phyloP scores from a whole-genome alignment of 2,329 filamentous ascomycete genomes.

The Venturiaceae sp. region DNA sequence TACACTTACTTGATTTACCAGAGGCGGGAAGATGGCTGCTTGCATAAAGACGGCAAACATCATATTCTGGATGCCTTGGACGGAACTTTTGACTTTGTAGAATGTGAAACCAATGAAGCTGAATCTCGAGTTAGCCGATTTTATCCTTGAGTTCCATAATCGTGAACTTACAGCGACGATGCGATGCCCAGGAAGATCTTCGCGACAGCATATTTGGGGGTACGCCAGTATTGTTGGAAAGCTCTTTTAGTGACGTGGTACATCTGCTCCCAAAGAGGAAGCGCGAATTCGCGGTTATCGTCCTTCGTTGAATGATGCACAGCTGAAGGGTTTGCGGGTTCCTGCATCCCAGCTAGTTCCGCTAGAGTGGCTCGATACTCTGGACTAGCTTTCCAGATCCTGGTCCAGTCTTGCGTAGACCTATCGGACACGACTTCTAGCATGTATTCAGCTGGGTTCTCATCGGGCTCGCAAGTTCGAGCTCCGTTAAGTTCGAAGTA shows the following conservation, averaged over 20 bases:
- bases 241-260: slow-evolving; percentile 26
- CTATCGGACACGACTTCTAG: slow-evolving; percentile 34
- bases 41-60: slow-evolving; percentile 43
- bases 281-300: slow-evolving; percentile 31
- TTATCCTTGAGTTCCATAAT: slow-evolving; percentile 28
- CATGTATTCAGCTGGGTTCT: slow-evolving; percentile 72
- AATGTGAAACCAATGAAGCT: slow-evolving; percentile 31
- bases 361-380: slow-evolving; percentile 23
- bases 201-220: slow-evolving; percentile 33
- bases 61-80: slow-evolving; percentile 33
- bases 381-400: not conserved
- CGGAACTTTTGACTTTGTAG: slow-evolving; percentile 23
- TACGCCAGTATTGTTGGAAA: slow-evolving; percentile 37
- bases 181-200: slow-evolving; percentile 19
- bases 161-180: slow-evolving; percentile 10
- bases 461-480: slow-evolving; percentile 45
- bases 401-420: slow-evolving; percentile 21
- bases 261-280: slow-evolving; percentile 24
- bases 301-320: no score
- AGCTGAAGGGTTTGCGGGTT: not conserved
- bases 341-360: slow-evolving; percentile 10
- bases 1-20: slow-evolving; percentile 37
- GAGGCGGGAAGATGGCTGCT: slow-evolving; percentile 24
- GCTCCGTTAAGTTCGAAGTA: slow-evolving; percentile 58
- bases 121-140: slow-evolving; percentile 8